Evolutionary conservation across 257 asterid genomes (phyloP).

Genomic region (Nicotiana paniculata): DNA sequence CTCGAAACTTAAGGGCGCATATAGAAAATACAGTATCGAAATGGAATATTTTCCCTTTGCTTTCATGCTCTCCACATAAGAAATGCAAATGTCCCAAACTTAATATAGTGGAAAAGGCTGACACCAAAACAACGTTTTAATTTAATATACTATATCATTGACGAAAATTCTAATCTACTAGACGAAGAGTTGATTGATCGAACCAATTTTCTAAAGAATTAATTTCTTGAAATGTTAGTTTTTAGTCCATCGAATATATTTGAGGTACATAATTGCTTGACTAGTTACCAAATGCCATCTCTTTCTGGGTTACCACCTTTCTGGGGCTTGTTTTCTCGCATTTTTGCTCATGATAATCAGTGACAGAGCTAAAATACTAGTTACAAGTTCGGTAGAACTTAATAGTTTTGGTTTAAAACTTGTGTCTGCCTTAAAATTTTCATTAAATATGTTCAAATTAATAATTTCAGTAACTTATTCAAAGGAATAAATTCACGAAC

Average conservation of each 20-base stretch:
- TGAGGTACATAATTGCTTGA: not conserved
- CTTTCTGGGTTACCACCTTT: too few relatives aligned
- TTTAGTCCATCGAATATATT: slow-evolving; percentile 7
- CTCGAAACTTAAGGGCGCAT: not conserved
- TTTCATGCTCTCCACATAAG: slow-evolving; percentile 5
- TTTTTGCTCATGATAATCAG: too few relatives aligned
- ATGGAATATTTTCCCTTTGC: not conserved
- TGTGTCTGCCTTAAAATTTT: too few relatives aligned
- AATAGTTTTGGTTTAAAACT: too few relatives aligned
- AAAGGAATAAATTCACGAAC: too few relatives aligned
- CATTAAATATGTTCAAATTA: too few relatives aligned
- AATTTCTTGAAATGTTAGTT: not conserved
- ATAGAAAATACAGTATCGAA: not conserved
- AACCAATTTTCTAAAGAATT: slow-evolving; percentile 23
- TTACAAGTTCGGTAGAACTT: too few relatives aligned
- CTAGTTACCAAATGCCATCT: too few relatives aligned
- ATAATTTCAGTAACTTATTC: too few relatives aligned
- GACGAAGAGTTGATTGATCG: slow-evolving; percentile 25
- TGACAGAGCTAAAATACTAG: too few relatives aligned
- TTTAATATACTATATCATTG: not conserved
- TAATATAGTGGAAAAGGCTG: not conserved
- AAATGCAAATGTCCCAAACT: slow-evolving; percentile 2
- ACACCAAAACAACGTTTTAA: too few relatives aligned
- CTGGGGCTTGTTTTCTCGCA: too few relatives aligned
- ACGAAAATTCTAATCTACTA: slow-evolving; percentile 5